These are phyloP conservation scores for Candida taoyuanica DNA, from an alignment of 805 yeast species.

Conservation along the genomic window DNA sequence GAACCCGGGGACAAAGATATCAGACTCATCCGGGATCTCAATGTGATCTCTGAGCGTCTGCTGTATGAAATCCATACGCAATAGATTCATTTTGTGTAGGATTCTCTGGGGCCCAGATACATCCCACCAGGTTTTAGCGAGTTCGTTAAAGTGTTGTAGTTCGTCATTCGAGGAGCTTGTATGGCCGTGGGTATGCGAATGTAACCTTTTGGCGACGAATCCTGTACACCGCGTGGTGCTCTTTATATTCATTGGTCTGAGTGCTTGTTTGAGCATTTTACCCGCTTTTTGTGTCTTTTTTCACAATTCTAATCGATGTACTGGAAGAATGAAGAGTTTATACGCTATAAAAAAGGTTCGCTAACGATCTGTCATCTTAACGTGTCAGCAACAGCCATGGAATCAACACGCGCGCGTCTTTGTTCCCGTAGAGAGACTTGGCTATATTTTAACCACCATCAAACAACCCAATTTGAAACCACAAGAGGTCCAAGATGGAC, in stretches of 20 bases:
- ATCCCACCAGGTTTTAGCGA: constrained; percentile 99
- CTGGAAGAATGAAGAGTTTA: too few species aligned
- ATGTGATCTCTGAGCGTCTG: constrained; percentile 42
- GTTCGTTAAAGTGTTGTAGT: constrained; percentile 71
- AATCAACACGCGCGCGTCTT: too few species aligned
- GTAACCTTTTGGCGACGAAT: constrained; percentile 4
- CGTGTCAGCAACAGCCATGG: too few species aligned
- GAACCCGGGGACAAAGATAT: constrained; percentile 75
- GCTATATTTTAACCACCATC: too few species aligned
- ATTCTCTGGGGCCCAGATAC: constrained; percentile 88
- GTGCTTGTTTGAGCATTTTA: constrained; percentile 1
- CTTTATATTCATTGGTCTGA: neutral
- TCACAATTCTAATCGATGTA: too few species aligned
- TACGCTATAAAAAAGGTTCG: too few species aligned
- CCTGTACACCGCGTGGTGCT: neutral
- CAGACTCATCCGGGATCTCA: constrained; percentile 19
- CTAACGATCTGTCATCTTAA: too few species aligned
- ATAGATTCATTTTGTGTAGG: constrained; percentile 88
- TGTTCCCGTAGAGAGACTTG: neutral
- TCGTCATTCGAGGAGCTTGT: constrained; percentile 55
- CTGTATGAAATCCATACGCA: constrained; percentile 82
- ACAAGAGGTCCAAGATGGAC: constrained; percentile 6
- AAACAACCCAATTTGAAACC: too few species aligned
- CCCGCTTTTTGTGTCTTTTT: too few species aligned
- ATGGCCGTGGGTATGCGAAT: constrained; percentile 8